Base-by-base conservation (phyloP, 257 asterid genomes). In the Euphrasia confusa region DNA sequence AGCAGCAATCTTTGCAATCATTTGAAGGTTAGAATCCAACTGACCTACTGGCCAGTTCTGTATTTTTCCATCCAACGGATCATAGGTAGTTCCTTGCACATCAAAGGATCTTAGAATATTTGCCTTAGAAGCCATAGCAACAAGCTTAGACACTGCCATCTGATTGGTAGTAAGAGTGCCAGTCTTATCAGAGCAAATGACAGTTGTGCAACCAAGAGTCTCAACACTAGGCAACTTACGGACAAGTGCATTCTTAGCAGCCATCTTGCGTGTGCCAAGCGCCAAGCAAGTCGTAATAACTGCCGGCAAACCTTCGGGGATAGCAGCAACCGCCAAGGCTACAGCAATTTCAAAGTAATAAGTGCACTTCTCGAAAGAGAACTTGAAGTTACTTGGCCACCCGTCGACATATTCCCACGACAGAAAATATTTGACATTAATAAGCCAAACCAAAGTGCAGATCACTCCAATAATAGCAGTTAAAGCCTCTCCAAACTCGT, bases 141-240 rank as follows among this genome's bases (percentile, higher is more conserved):
- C 91, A 45, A 93, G 84, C 81, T 89, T 93, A 24, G 95, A 44
- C 58, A 85, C 99, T 40, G 97, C 96, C 99, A 93, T 93, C 80
- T 93, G 97, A 74, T 93, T 93, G 58, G 99, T 93, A 30, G 99
- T 93, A 72, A 93, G 75, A 54, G 97, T 93, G 35, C 99, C 99
- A 10, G 97, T 89, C 77, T 93, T 93, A 71, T 93, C 99, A 4
- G 99, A 93, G 79, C 99, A 93, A 68, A 93, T 93, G 48, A 93
- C 99, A 54, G 97, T 93, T 18, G 99, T 93, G 78, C 99, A 93
- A 61, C 99, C 99, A 71, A 93, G 97, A 67, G 97, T 93, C 79
- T 93, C 99, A 58, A 93, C 99, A 76, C 99, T 93, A 7, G 99
- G 97, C 80, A 93, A 75, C 87, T 89, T 93, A 55, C 99, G 94